Conservation (phyloP, 2,329 filamentous ascomycete species). For the Ceratocystis diversiconidia region DNA sequence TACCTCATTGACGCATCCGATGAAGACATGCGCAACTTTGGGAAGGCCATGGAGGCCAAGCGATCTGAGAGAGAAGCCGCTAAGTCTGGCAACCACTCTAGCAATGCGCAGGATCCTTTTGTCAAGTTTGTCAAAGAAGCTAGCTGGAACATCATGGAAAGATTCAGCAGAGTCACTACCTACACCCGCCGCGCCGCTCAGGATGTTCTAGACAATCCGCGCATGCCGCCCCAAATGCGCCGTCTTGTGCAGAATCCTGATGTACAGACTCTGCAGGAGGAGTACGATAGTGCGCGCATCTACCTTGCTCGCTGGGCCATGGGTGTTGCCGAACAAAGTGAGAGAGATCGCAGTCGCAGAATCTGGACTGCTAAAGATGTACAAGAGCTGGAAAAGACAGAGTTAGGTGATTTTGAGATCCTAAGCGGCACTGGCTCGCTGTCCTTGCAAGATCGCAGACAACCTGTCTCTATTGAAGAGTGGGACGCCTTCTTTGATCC, state of each 20-base stretch:
- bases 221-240: constrained; percentile 74
- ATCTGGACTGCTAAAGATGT: constrained; percentile 92
- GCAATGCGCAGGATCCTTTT: constrained; percentile 67
- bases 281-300: constrained; percentile 89
- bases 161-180: constrained; percentile 92
- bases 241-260: constrained; percentile 80
- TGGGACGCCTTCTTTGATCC: constrained; percentile 86
- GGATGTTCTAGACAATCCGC: constrained; percentile 81
- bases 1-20: constrained; percentile 79
- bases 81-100: constrained; percentile 29
- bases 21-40: constrained; percentile 73
- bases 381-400: constrained; percentile 83
- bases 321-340: constrained; percentile 95
- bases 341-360: constrained; percentile 67
- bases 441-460: constrained; percentile 62
- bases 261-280: constrained; percentile 87
- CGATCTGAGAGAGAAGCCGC: constrained; percentile 25
- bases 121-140: constrained; percentile 90
- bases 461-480: constrained; percentile 64
- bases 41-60: constrained; percentile 27
- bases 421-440: constrained; percentile 65
- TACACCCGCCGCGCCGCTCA: constrained; percentile 87
- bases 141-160: constrained; percentile 90
- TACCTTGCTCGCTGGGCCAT: constrained; percentile 97
- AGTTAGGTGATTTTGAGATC: constrained; percentile 90